phyloP scores from a whole-genome alignment of 371 early-diverging fungal genomes.

The Mortierella sp. region DNA sequence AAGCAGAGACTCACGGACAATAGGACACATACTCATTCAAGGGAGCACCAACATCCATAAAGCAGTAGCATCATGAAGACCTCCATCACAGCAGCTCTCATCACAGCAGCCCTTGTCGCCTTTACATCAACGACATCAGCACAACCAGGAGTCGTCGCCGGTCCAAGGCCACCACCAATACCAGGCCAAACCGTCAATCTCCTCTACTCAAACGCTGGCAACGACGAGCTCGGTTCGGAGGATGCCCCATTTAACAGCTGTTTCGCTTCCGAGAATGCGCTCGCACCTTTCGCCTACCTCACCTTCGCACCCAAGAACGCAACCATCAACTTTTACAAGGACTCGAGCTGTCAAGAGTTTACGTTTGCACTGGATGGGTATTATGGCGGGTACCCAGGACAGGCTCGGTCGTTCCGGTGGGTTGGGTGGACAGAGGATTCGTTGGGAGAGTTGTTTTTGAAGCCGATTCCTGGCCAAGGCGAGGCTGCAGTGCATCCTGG shows the following conservation, averaged over 20 bases:
- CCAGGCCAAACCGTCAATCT: conserved; percentile 29
- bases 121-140: conserved; percentile 15
- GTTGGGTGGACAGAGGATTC: conserved; percentile 46
- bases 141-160: conserved; percentile 5
- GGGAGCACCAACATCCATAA: neutral
- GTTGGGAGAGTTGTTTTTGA: conserved; percentile 18
- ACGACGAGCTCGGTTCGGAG: conserved; percentile 27
- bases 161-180: conserved; percentile 17
- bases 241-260: conserved; percentile 41
- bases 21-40: neutral
- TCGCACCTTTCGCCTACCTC: conserved; percentile 26
- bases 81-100: conserved; percentile 17
- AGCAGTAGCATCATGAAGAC: conserved; percentile 13
- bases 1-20: neutral
- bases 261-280: conserved; percentile 15
- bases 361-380: conserved; percentile 41
- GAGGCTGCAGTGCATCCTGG: conserved; percentile 25
- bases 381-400: conserved; percentile 32
- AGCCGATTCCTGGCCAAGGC: conserved; percentile 36
- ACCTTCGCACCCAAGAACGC: conserved; percentile 53
- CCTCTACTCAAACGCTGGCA: conserved; percentile 23
- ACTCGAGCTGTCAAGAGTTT: conserved; percentile 28
- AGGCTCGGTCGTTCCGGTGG: conserved; percentile 42
- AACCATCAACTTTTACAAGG: conserved; percentile 56
- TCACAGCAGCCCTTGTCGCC: conserved; percentile 12